Evolutionary conservation across 108 stramenopile genomes (phyloP).

Genomic region (Nannochloropsis granulata): DNA sequence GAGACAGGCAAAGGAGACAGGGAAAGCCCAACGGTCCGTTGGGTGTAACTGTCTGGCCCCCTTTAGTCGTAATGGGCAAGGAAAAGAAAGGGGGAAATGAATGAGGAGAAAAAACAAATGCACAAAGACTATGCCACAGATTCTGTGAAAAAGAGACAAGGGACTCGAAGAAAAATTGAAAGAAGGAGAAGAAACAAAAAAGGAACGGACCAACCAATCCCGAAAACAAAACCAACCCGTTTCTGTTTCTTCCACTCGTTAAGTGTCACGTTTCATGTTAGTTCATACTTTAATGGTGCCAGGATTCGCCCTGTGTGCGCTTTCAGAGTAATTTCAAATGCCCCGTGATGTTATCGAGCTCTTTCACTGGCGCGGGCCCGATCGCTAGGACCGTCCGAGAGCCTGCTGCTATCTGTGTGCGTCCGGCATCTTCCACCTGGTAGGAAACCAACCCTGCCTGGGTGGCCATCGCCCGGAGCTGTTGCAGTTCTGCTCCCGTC

Average conservation of each 20-base stretch:
- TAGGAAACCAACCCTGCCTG: not conserved
- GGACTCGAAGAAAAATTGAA: not conserved
- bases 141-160: not conserved
- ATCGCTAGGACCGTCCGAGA: constrained; percentile 36
- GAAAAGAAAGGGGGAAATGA: not conserved
- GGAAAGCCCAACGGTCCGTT: no score
- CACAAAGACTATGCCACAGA: not conserved
- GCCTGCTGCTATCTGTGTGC: constrained; percentile 36
- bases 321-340: constrained; percentile 35
- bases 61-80: not conserved
- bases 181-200: not conserved
- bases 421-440: constrained; percentile 27
- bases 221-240: not conserved
- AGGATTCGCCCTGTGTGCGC: no score
- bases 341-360: constrained; percentile 28
- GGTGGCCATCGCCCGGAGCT: not conserved
- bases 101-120: not conserved
- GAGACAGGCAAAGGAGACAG: not conserved
- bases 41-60: not conserved
- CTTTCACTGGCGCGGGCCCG: constrained; percentile 33
- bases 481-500: not conserved
- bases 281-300: not conserved
- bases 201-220: not conserved
- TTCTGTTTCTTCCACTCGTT: not conserved
- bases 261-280: not conserved